phyloP scores from a whole-genome alignment of 2,329 filamentous ascomycete species.

The Calonectria naviculata region DNA sequence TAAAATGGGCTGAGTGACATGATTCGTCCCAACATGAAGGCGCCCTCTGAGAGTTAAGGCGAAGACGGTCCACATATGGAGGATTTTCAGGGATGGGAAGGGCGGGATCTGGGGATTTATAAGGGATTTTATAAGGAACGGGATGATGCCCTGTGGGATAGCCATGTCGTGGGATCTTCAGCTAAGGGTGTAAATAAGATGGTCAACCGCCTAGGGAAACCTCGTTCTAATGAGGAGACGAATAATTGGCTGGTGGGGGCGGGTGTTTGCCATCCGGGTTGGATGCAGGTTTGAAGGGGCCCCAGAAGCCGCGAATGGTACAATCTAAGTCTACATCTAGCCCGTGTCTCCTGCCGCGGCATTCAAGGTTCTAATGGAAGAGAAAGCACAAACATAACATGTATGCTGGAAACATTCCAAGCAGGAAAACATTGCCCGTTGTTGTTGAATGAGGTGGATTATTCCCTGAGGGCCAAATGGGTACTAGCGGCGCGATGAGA shows the following conservation, averaged over 20 bases:
- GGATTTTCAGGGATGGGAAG: not conserved
- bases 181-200: no score
- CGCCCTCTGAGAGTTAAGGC: not conserved
- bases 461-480: conserved; percentile 4
- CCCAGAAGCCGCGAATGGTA: not conserved
- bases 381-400: not conserved
- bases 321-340: not conserved
- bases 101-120: not conserved
- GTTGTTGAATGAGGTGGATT: not conserved
- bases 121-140: not conserved
- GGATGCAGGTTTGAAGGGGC: not conserved
- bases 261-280: not conserved
- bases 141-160: not conserved
- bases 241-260: not conserved
- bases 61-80: not conserved
- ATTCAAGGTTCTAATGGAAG: no score
- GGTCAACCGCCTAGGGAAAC: not conserved
- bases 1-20: not conserved
- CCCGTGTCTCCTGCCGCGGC: not conserved
- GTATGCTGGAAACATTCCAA: not conserved
- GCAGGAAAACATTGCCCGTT: not conserved
- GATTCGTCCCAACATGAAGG: not conserved
- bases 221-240: not conserved
- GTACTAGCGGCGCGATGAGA: conserved; percentile 1
- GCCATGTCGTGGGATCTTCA: not conserved